Evolutionary conservation across 2,329 filamentous ascomycete species (phyloP), one percentile per base, ranked within the genome.

Genomic region (Aspergillus pseudoglaucus): DNA sequence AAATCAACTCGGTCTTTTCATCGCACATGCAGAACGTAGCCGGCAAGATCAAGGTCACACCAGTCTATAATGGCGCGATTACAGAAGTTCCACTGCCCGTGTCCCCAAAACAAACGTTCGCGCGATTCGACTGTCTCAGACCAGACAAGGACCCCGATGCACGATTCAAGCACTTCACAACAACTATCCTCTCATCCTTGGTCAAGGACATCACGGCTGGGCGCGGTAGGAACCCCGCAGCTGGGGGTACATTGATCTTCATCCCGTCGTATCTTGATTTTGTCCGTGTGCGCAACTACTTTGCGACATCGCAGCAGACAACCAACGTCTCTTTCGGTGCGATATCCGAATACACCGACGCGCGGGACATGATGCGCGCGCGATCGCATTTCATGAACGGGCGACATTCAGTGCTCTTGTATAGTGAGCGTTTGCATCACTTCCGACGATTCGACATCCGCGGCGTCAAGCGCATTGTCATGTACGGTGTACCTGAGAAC

Each of bases 241-340:
- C 77, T 1, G 71, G 75, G 1, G 90, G 93, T 30, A 88, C 87
- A 0, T 75, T 98, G 14, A 77, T 98, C 61, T 96, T 95, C 71
- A 83, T 97, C 44, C 90, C 93, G 0, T 90, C 86, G 0, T 97
- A 96, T 69, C 83, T 96, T 50, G 93, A 98, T 72, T 97, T 97
- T 66, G 86, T 96, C 39, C 86, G 90, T 38, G 79, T 98, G 50
- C 83, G 93, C 46, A 98, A 97, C 72, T 88, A 90, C 70, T 90
- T 98, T 60, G 83, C 90, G 45, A 90, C 83, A 25, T 83, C 84
- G 0, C 61, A 73, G 1, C 70, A 75, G 42, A 79, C 77, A 3
- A 69, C 72, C 22, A 75, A 81, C 51, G 67, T 84, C 51, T 75
- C 84, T 1, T 94, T 96, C 65, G 90, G 89, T 46, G 82, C 84